These are phyloP conservation scores for Citrus unshiu DNA, from an alignment of 345 rosid species.

Conservation along the genomic window DNA sequence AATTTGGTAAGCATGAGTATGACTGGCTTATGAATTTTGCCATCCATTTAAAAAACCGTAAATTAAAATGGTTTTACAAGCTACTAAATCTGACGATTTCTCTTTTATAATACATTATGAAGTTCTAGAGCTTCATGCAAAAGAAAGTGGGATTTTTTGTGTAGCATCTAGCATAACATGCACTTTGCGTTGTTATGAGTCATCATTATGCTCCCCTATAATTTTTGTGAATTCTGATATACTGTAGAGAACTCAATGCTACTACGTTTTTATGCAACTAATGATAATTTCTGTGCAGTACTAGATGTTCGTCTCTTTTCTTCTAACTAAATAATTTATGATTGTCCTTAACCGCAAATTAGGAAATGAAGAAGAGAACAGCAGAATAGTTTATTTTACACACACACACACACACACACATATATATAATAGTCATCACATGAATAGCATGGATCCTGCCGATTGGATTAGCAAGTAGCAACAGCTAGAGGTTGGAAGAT, in stretches of 20 bases:
- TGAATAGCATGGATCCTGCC: neutral
- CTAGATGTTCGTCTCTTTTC: too few relatives aligned
- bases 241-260: neutral
- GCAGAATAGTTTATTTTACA: neutral
- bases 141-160: neutral
- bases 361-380: neutral
- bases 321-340: neutral
- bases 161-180: neutral
- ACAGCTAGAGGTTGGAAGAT: neutral
- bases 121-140: neutral
- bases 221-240: neutral
- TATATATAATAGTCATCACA: neutral
- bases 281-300: too few relatives aligned
- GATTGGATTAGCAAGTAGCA: neutral
- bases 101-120: neutral
- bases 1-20: conserved; percentile 17
- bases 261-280: neutral
- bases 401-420: too few relatives aligned
- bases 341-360: neutral
- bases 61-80: neutral
- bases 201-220: neutral
- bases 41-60: neutral
- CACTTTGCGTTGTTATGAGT: neutral
- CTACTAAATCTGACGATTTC: neutral
- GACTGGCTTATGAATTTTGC: neutral